Evolutionary conservation across 352 stramenopile species (phyloP).

Genomic region (Saprolegnia parasitica): DNA sequence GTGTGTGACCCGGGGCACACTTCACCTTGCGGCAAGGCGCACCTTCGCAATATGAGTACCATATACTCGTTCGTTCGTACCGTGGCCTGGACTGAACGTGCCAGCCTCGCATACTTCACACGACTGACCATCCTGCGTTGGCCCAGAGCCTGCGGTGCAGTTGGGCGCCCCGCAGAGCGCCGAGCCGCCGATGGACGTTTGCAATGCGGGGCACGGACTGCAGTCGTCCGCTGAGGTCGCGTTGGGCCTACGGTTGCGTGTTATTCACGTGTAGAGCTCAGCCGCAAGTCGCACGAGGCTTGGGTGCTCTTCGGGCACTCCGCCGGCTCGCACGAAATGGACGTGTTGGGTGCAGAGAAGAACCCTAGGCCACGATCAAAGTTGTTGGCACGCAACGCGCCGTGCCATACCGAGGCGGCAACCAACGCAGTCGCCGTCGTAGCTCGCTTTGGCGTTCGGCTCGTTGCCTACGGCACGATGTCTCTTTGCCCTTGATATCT

Average conservation of each 20-base stretch:
- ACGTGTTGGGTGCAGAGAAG: constrained; percentile 6
- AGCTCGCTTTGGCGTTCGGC: not conserved
- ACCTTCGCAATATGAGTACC: not conserved
- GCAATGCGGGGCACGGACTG: not conserved
- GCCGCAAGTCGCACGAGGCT: constrained; percentile 7
- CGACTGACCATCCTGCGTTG: not conserved
- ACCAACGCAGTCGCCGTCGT: not conserved
- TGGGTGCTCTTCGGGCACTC: constrained; percentile 11
- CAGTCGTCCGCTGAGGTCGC: constrained; percentile 1
- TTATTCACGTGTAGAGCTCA: not conserved
- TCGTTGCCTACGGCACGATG: not conserved
- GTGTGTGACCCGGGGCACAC: constrained; percentile 1
- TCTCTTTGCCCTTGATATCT: too few relatives aligned
- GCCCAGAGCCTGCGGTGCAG: constrained; percentile 5
- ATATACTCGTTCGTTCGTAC: constrained; percentile 2
- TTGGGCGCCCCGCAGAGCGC: constrained; percentile 21
- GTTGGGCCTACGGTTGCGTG: not conserved
- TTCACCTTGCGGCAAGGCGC: not conserved
- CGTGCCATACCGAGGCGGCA: not conserved
- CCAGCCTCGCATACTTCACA: not conserved
- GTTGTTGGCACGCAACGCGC: not conserved
- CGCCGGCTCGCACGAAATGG: constrained; percentile 7
- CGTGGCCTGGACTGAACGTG: constrained; percentile 22
- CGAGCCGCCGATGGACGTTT: constrained; percentile 18
- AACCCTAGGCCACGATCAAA: not conserved